These are phyloP conservation scores for Thielaviopsis euricoi DNA, from an alignment of 2,329 filamentous ascomycete species.

Conservation along the genomic window DNA sequence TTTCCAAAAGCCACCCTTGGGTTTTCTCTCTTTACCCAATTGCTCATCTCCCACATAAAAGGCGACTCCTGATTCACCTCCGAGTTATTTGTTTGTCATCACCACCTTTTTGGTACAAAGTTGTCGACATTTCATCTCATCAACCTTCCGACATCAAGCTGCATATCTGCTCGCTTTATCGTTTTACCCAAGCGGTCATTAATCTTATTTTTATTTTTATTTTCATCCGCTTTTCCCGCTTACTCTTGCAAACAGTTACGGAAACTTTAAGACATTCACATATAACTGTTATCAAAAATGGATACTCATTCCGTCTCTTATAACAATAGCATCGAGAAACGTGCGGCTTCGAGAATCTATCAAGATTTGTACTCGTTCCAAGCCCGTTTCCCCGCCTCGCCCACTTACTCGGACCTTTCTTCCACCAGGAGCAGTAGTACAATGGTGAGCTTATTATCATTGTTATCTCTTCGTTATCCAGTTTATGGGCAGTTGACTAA, in stretches of 20 bases:
- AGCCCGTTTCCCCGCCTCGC: not conserved
- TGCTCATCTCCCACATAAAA: not conserved
- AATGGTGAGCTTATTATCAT: conserved; percentile 1
- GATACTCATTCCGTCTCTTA: conserved; percentile 10
- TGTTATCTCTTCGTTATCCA: not conserved
- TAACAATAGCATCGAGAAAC: conserved; percentile 6
- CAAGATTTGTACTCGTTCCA: conserved; percentile 10
- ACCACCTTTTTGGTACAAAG: not conserved
- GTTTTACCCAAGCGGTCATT: not conserved
- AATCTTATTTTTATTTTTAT: not conserved
- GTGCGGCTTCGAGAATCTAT: conserved; percentile 6
- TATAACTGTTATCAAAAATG: conserved; percentile 1
- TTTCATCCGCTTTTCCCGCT: not conserved
- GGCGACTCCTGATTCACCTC: not conserved
- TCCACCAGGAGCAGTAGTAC: conserved; percentile 2
- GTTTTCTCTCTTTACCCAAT: not conserved
- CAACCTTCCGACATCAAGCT: not conserved
- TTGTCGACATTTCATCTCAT: not conserved
- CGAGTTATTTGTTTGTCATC: not conserved
- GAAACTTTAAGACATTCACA: not conserved
- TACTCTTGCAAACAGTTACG: not conserved
- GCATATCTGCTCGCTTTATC: not conserved
- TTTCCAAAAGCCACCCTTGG: not conserved
- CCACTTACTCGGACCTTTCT: conserved; percentile 1
- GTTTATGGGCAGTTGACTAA: not conserved